phyloP scores from a whole-genome alignment of 2,329 filamentous ascomycete species.

The Blumeriella jaapii region DNA sequence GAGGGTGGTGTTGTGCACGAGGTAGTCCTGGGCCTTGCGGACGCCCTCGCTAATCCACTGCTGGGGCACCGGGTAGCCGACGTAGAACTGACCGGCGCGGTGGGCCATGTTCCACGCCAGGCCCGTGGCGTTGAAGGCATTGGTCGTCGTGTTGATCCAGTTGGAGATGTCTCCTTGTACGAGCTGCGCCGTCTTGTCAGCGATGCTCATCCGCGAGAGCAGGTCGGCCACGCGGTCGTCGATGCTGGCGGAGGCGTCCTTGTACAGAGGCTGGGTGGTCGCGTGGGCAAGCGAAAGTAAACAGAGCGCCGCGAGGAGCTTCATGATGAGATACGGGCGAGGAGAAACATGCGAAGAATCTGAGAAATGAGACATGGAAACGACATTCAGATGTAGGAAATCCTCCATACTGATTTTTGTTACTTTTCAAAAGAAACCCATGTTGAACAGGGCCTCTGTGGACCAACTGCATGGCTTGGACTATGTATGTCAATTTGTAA shows the following conservation, averaged over 20 bases:
- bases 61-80: constrained; percentile 55
- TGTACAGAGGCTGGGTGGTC: constrained; percentile 2
- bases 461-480: too few species aligned
- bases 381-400: neutral
- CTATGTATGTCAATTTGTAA: too few species aligned
- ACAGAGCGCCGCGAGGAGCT: neutral
- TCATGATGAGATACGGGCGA: neutral
- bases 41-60: constrained; percentile 51
- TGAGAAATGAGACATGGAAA: neutral
- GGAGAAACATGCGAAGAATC: neutral
- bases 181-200: constrained; percentile 62
- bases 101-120: constrained; percentile 50
- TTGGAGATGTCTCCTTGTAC: constrained; percentile 61
- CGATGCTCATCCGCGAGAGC: constrained; percentile 59
- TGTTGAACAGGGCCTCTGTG: too few species aligned
- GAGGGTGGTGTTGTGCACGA: constrained; percentile 51
- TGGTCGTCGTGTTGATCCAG: constrained; percentile 59
- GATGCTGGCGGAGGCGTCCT: constrained; percentile 1
- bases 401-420: too few species aligned
- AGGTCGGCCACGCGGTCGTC: constrained; percentile 27
- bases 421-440: too few species aligned
- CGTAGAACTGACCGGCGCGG: constrained; percentile 51
- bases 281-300: neutral
- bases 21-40: constrained; percentile 56
- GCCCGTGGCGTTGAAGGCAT: constrained; percentile 55